Percentiles rank a stretch among this genome's conserved stretches.
Evolutionary conservation across 495 filamentous ascomycete genomes (phyloP).

Genomic region (Friedmanniomyces simplex): DNA sequence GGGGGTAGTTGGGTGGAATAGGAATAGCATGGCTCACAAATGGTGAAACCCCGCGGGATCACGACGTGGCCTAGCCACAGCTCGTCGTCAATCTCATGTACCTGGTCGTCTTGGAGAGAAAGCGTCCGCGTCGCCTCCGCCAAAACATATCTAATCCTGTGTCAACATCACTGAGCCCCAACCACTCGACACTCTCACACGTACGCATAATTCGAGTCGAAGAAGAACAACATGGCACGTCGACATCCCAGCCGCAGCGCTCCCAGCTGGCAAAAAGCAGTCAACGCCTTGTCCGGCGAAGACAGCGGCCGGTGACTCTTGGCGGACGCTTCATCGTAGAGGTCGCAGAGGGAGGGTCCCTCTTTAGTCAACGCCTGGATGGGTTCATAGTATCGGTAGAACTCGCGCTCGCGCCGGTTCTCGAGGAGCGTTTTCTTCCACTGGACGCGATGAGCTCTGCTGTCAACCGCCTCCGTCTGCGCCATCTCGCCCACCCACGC

Average conservation of each 20-base stretch:
- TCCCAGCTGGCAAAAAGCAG: slow-evolving; percentile 18
- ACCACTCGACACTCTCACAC: too few relatives aligned
- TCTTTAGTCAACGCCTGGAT: slow-evolving; percentile 5
- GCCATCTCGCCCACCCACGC: not conserved
- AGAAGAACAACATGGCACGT: slow-evolving; percentile 35
- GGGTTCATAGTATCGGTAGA: slow-evolving; percentile 18
- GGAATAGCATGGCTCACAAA: too few relatives aligned
- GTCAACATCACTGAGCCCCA: too few relatives aligned
- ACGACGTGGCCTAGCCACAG: slow-evolving; percentile 26
- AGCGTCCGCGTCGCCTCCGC: slow-evolving; percentile 30
- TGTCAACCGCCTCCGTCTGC: not conserved
- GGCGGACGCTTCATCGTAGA: slow-evolving; percentile 3
- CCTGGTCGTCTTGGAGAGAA: slow-evolving; percentile 10
- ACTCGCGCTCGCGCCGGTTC: slow-evolving; percentile 11
- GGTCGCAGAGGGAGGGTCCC: slow-evolving; percentile 3
- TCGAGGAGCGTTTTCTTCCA: slow-evolving; percentile 3
- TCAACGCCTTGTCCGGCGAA: slow-evolving; percentile 13
- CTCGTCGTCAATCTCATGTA: slow-evolving; percentile 22
- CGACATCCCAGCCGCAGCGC: slow-evolving; percentile 32
- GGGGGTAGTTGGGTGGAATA: too few relatives aligned
- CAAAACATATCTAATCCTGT: too few relatives aligned
- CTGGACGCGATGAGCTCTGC: not conserved
- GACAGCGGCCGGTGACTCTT: slow-evolving; percentile 8
- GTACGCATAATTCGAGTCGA: slow-evolving; percentile 31
- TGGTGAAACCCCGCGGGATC: slow-evolving; percentile 7